These are phyloP conservation scores for Kodamaea kakaduensis DNA, from an alignment of 805 yeast species.

Conservation along the genomic window DNA sequence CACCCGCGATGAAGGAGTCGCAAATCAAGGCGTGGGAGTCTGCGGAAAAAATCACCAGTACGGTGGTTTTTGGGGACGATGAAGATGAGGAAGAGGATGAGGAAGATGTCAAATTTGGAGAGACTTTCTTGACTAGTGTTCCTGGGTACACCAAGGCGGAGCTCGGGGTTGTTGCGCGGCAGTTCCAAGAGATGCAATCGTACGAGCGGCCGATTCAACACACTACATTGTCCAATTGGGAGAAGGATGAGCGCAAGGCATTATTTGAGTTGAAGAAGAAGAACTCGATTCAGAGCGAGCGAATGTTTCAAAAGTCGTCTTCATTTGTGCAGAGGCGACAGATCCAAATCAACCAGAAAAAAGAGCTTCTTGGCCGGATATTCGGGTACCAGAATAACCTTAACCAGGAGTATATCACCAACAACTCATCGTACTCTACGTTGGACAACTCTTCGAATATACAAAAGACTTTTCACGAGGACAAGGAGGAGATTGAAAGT, in stretches of 20 bases:
- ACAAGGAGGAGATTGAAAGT: slow-evolving; percentile 35
- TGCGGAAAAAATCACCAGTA: slow-evolving; percentile 37
- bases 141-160: slow-evolving; percentile 41
- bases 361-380: slow-evolving; percentile 33
- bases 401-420: slow-evolving; percentile 38
- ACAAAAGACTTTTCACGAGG: slow-evolving; percentile 39
- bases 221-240: slow-evolving; percentile 1
- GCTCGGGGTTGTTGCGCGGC: slow-evolving; percentile 17
- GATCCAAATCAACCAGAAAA: slow-evolving; percentile 37
- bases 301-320: slow-evolving; percentile 30
- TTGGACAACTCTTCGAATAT: slow-evolving; percentile 34
- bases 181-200: slow-evolving; percentile 7
- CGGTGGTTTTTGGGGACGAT: slow-evolving; percentile 32
- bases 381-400: slow-evolving; percentile 38
- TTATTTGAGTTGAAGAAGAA: slow-evolving; percentile 14
- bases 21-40: slow-evolving; percentile 44
- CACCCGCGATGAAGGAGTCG: slow-evolving; percentile 37
- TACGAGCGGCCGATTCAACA: not conserved
- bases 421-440: slow-evolving; percentile 37
- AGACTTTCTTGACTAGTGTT: slow-evolving; percentile 14
- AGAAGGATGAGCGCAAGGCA: slow-evolving; percentile 10
- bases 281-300: slow-evolving; percentile 28
- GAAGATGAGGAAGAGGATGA: slow-evolving; percentile 19
- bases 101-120: slow-evolving; percentile 12
- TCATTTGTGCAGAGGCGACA: slow-evolving; percentile 34